A percentile compares a stretch with the other conserved stretches of the same genome.
phyloP scores from a whole-genome alignment of 192 early-diverging fungal species.

The Allomyces javanicus region DNA sequence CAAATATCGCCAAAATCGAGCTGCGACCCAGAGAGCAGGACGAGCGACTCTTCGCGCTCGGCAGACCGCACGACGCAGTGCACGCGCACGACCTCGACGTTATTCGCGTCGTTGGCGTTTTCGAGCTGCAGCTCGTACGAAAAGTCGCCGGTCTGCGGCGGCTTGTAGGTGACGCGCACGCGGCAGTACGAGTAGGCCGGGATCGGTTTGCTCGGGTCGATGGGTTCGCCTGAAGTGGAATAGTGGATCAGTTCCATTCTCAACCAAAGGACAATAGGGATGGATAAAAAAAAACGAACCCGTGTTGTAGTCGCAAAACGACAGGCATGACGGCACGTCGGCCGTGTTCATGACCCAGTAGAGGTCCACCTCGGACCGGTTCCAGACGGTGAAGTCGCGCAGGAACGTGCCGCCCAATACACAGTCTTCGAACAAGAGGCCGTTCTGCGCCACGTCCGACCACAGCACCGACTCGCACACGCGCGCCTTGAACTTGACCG shows the following conservation, averaged over 20 bases:
- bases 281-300: conserved; percentile 9
- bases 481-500: conserved; percentile 57
- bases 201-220: conserved; percentile 32
- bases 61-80: conserved; percentile 61
- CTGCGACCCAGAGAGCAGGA: conserved; percentile 39
- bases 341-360: conserved; percentile 65
- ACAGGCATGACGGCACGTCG: conserved; percentile 43
- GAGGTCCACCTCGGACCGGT: conserved; percentile 74
- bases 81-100: conserved; percentile 56
- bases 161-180: conserved; percentile 67
- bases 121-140: conserved; percentile 72
- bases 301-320: conserved; percentile 57
- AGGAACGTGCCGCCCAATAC: conserved; percentile 72
- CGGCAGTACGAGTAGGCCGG: conserved; percentile 43
- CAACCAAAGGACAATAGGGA: neutral
- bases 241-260: neutral
- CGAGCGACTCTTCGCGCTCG: conserved; percentile 47
- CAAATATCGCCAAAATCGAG: conserved; percentile 89
- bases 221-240: conserved; percentile 13
- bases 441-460: conserved; percentile 79
- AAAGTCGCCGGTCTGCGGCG: conserved; percentile 76
- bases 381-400: conserved; percentile 74
- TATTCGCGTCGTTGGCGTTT: conserved; percentile 71
- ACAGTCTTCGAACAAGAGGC: conserved; percentile 87
- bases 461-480: conserved; percentile 78